Percentiles rank a stretch among this genome's conserved stretches.
Evolutionary conservation across 148 eudicot species (phyloP).

Genomic region (Pharnaceum exiguum): DNA sequence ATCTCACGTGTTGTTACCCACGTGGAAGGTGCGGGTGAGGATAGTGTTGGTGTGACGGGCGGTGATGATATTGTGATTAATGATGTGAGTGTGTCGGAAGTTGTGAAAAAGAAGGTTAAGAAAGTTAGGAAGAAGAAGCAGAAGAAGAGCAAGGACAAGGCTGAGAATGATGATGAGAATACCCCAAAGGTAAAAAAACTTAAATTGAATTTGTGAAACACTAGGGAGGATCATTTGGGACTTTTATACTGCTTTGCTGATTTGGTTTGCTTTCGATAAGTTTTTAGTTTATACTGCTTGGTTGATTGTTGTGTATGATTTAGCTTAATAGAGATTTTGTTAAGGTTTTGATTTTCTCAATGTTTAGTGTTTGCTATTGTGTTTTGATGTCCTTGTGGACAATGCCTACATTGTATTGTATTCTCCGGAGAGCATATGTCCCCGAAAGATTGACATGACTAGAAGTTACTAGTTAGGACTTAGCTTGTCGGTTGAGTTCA

Average conservation of each 20-base stretch:
- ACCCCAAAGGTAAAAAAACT: too few relatives aligned
- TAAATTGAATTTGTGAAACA: conserved; percentile 19
- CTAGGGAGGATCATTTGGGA: conserved; percentile 25
- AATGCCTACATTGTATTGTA: too few relatives aligned
- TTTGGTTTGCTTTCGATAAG: background rate
- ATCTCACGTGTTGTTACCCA: conserved; percentile 50
- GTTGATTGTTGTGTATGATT: background rate
- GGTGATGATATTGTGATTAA: conserved; percentile 14
- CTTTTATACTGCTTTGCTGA: background rate
- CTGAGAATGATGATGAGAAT: conserved; percentile 18
- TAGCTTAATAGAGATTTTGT: too few relatives aligned
- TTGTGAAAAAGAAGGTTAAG: conserved; percentile 27
- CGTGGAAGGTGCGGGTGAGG: conserved; percentile 5
- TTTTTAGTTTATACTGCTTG: background rate
- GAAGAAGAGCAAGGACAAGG: conserved; percentile 30
- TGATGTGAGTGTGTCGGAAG: conserved; percentile 17
- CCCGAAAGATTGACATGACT: too few relatives aligned
- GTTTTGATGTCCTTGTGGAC: too few relatives aligned
- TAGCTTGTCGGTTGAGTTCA: too few relatives aligned
- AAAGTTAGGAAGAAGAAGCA: conserved; percentile 17
- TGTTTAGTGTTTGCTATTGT: too few relatives aligned
- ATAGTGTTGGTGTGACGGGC: background rate
- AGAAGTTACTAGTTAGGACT: too few relatives aligned
- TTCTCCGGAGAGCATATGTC: too few relatives aligned
- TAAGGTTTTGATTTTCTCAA: too few relatives aligned